Evolutionary conservation across 2,329 filamentous ascomycete species (phyloP), one percentile per base, ranked within the genome.

Genomic region (Lachnellula arida): DNA sequence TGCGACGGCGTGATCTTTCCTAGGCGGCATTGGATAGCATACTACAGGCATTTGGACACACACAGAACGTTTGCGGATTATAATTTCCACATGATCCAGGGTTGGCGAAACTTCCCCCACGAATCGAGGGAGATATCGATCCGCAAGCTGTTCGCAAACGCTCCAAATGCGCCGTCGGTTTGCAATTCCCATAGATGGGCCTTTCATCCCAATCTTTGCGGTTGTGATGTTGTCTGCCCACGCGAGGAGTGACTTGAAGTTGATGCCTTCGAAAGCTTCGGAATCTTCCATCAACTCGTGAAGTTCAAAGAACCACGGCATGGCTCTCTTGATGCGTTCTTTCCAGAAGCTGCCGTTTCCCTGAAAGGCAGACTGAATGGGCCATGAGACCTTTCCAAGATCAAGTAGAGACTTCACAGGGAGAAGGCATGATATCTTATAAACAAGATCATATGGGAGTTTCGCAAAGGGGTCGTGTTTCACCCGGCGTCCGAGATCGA

Each of bases 111-210:
- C 12, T 28, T 32, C 23, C 4, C n/a, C 44, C 4, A n/a, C 8
- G 44, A 2, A 9, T n/a, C 22, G 22, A 25, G 23, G 23, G 11
- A 32, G 39, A 50, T 56, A 56, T 35, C 39, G 17, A 35, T 49
- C 11, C 22, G 28, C 51, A 39, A 56, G 35, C 39, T 56, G 50
- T 44, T 48, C 23, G 28, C 54, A 53, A 7, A 46, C 49, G 14
- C 44, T 40, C 68, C 69, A 71, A 11, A 72, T 69, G 23, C 69
- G 64, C 14, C 67, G 59, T 8, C 69, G 65, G 53, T 71, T 72
- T 22, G 69, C 69, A 49, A 71, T 56, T 5, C 60, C 61, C 61
- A 70, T 63, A 7, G 68, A 64, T 1, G 63, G 60, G 1, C 64
- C 64, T n/a, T 50, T 51, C 54, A 67, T 60, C 5, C 63, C 64